Evolutionary conservation across 164 flowering plant genomes (phyloP), one percentile per base, ranked within the genome.

Genomic region (Akebia trifoliata): DNA sequence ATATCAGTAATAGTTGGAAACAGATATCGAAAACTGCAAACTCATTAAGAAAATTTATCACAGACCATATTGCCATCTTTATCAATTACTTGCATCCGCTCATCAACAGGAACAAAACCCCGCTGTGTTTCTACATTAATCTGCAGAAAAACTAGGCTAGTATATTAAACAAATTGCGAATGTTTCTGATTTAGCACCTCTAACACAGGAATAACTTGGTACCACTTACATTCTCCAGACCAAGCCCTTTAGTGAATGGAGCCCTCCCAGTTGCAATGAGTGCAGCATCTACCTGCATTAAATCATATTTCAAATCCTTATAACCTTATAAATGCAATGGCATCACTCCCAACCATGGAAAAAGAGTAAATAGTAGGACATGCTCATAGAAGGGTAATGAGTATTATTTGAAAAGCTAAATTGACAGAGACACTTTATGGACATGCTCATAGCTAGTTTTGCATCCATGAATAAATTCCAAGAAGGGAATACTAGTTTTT

Each of bases 231-330:
- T 83, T 90, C 63, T 94, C 99, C 75, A 94, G 68, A 56, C 99
- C 99, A 69, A 94, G 95, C 51, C 95, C 97, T 45, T 80, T 65
- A 4, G 99, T 94, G 69, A 81, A 90, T 60, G 99, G 99, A 54
- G 99, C 96, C 72, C 99, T 83, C 76, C 99, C 99, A 70, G 99
- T 90, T 46, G 99, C 99, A 76, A 94, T 86, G 31, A 94, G 76
- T 51, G 99, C 99, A 42, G 99, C 97, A 82, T 94, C 99, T 26
- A 90, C 97, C 99, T 94, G 71, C 58, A 68, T 36, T 61, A n/a
- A n/a, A n/a, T n/a, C n/a, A n/a, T n/a, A n/a, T n/a, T n/a, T n/a
- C n/a, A n/a, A n/a, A n/a, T n/a, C n/a, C n/a, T n/a, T n/a, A n/a
- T n/a, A n/a, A n/a, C n/a, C n/a, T n/a, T n/a, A n/a, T n/a, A n/a